Percentiles rank a stretch among this genome's conserved stretches.
phyloP scores from a whole-genome alignment of 345 rosid species.

The Syzygium aromaticum region DNA sequence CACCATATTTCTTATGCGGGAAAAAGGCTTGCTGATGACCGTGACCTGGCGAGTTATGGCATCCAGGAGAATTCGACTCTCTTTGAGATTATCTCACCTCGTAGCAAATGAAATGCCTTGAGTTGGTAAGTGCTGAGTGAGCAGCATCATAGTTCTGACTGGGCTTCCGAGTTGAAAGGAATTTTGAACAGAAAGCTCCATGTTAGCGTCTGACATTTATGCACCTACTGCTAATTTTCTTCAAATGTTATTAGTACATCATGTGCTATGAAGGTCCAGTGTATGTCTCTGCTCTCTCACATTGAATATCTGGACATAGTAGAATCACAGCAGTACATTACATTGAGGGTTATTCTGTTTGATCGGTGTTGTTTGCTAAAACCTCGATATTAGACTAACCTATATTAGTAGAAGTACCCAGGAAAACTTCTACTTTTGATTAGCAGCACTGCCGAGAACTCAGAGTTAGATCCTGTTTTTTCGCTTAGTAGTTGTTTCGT shows the following conservation, averaged over 20 bases:
- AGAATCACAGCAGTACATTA: neutral
- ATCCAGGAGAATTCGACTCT: neutral
- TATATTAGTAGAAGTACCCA: neutral
- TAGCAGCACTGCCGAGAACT: neutral
- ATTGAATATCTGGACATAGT: neutral
- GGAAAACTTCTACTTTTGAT: neutral
- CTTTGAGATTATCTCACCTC: neutral
- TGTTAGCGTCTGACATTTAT: neutral
- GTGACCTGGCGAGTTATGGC: neutral
- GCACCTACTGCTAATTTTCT: too few relatives aligned
- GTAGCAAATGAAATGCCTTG: neutral
- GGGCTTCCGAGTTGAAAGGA: neutral
- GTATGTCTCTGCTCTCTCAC: neutral
- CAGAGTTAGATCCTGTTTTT: neutral
- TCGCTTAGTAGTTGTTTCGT: too few relatives aligned
- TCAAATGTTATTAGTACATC: neutral
- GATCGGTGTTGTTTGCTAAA: neutral
- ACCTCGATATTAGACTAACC: neutral
- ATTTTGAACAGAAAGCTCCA: neutral
- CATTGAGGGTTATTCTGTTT: neutral
- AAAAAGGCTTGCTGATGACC: neutral
- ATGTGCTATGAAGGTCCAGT: neutral
- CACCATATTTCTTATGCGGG: neutral
- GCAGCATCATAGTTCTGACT: neutral
- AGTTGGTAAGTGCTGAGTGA: neutral